Evolutionary conservation across 257 asterid species (phyloP), one percentile per base, ranked within the genome.

Genomic region (Salvia rosmarinus): DNA sequence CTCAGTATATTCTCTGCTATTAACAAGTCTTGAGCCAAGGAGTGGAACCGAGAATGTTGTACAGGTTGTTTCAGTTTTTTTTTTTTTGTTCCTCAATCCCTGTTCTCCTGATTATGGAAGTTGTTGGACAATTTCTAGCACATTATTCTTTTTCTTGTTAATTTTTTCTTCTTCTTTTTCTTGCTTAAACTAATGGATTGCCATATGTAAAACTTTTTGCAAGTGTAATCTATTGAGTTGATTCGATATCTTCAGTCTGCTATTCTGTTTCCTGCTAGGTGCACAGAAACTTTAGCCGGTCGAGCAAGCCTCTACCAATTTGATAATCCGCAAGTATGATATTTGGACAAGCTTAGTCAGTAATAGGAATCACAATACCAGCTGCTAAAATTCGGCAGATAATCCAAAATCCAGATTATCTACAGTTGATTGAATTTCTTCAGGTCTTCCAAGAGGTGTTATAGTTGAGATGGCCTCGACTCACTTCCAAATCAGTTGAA

Each of bases 151-250:
- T 51, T 50, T 60, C 25, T 3, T 23, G 12, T 46, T 13, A 28
- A 21, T 9, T 23, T 54, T 4, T 54, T 54, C 9, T 54, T 13
- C n/a, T 13, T 25, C 11, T 25, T 11, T 17, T 19, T 64, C 68
- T 13, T 39, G 20, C 1, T 39, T 60, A 20, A 59, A 73, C 71
- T 77, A 67, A 64, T 63, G 75, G 75, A 56, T 64, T 78, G 74
- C 73, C 68, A 44, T 70, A 19, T 44, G 39, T 28, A 17, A 39
- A 59, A 68, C 79, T 58, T 54, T 13, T 72, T 75, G 71, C 87
- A 82, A 85, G 79, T 82, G 92, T 85, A 88, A 82, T 74, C 77
- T 67, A 75, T 67, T 56, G 75, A 75, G 68, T 82, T 67, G 71
- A 67, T 67, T 30, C 47, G 1, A 32, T 10, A 6, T 32, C 30